These are phyloP conservation scores for Candida hispaniensis DNA, from an alignment of 805 yeast species.

Conservation along the genomic window DNA sequence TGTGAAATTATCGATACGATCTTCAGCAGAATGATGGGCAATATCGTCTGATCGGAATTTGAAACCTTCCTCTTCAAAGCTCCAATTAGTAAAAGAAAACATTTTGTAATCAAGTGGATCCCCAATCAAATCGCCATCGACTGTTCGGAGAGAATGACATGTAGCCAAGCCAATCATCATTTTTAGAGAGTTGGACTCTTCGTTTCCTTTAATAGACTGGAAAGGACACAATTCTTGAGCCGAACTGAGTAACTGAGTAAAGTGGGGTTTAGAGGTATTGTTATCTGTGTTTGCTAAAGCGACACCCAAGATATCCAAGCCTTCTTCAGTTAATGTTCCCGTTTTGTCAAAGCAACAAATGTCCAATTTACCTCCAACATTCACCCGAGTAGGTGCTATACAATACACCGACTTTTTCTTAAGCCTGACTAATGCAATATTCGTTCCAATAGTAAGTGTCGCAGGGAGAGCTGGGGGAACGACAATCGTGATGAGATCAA, in stretches of 20 bases:
- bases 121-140: conserved; percentile 75
- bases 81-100: conserved; percentile 84
- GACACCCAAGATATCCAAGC: conserved; percentile 73
- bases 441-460: conserved; percentile 90
- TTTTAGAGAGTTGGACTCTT: conserved; percentile 21
- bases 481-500: conserved; percentile 90
- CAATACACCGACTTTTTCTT: conserved; percentile 66
- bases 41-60: conserved; percentile 17
- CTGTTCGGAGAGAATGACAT: conserved; percentile 76
- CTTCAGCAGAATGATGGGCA: conserved; percentile 6
- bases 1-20: conserved; percentile 11
- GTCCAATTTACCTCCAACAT: conserved; percentile 91
- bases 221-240: conserved; percentile 13
- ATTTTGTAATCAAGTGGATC: conserved; percentile 90
- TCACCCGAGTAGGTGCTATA: conserved; percentile 87
- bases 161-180: conserved; percentile 48
- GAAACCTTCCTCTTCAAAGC: conserved; percentile 51
- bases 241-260: conserved; percentile 17
- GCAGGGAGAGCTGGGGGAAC: conserved; percentile 99
- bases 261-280: conserved; percentile 15
- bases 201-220: conserved; percentile 16
- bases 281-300: conserved; percentile 30
- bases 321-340: conserved; percentile 95
- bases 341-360: conserved; percentile 91
- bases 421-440: conserved; percentile 74